Evolutionary conservation across 176 grass and related monocot species (phyloP).

Genomic region (Avena sativa): DNA sequence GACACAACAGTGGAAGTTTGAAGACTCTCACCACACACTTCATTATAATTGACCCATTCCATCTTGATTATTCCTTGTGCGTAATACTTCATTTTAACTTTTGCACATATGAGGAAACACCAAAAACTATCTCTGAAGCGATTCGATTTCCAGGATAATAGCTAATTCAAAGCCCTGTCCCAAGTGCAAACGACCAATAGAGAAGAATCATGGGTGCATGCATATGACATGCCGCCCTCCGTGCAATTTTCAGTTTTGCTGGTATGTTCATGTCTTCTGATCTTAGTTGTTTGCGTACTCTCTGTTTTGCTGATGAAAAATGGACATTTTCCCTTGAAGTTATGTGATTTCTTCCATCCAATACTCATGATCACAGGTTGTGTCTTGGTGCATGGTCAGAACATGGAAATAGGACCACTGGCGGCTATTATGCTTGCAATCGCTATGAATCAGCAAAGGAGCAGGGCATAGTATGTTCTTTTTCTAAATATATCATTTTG

Average conservation of each 20-base stretch:
- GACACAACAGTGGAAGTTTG: background rate
- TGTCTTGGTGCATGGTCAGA: slow-evolving; percentile 81
- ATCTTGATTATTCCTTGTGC: background rate
- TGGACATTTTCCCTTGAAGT: slow-evolving; percentile 20
- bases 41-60: background rate
- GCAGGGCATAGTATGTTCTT: slow-evolving; percentile 75
- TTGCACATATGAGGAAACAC: background rate
- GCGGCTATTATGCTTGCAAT: slow-evolving; percentile 96
- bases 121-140: slow-evolving; percentile 4
- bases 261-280: slow-evolving; percentile 50
- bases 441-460: slow-evolving; percentile 90
- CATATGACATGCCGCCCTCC: slow-evolving; percentile 97
- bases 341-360: slow-evolving; percentile 18
- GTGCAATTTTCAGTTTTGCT: slow-evolving; percentile 95
- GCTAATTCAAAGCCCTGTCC: slow-evolving; percentile 97
- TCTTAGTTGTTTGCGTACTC: background rate
- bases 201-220: slow-evolving; percentile 98
- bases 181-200: slow-evolving; percentile 94
- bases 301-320: slow-evolving; percentile 31
- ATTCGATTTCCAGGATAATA: slow-evolving; percentile 32
- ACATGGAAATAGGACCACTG: slow-evolving; percentile 66
- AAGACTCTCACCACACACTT: background rate
- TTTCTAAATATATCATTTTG: slow-evolving; percentile 16
- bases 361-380: slow-evolving; percentile 66
- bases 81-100: background rate